Evolutionary conservation across 768 basidiomycete genomes (phyloP), one percentile per base, ranked within the genome.

Genomic region (Bullera alba): DNA sequence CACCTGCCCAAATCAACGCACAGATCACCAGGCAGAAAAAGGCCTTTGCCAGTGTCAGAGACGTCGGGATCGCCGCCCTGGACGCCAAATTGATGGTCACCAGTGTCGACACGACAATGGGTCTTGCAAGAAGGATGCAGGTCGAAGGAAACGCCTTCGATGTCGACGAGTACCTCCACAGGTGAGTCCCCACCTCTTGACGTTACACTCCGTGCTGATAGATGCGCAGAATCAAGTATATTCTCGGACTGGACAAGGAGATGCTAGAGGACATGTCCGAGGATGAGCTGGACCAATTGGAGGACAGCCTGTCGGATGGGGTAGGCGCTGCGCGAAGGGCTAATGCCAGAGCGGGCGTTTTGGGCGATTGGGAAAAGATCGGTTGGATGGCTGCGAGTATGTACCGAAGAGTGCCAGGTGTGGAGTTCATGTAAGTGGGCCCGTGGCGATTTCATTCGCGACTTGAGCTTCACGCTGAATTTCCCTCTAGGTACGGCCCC

Each of bases 121-220:
- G 84, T 59, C 85, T 92, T 67, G 91, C 91, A n/a, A 85, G 87
- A 26, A 83, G 83, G 26, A 84, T 93, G 81, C 90, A 87, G 70
- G 81, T 87, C 0, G 88, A 87, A 46, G 81, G 81, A 0, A 86
- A 87, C 48, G 82, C 84, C 14, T 99, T 97, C 65, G 93, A 99
- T 65, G 76, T 86, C 34, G 89, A 93, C 57, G 91, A 96, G 48
- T 96, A 92, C 60, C 76, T 99, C 5, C 42, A 58, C 3, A 50
- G 54, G 60, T 63, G 78, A 28, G 53, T 26, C 23, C 15, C 4
- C 17, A n/a, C n/a, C n/a, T n/a, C n/a, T n/a, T n/a, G n/a, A n/a
- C n/a, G 12, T 39, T 8, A 34, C 8, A 26, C 4, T 23, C 35
- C 22, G 16, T 37, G n/a, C 22, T 7, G 48, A 30, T 8, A 16